A percentile compares a stretch with the other conserved stretches of the same genome.
phyloP scores from a whole-genome alignment of 768 basidiomycete species.

The Saitozyma podzolica region DNA sequence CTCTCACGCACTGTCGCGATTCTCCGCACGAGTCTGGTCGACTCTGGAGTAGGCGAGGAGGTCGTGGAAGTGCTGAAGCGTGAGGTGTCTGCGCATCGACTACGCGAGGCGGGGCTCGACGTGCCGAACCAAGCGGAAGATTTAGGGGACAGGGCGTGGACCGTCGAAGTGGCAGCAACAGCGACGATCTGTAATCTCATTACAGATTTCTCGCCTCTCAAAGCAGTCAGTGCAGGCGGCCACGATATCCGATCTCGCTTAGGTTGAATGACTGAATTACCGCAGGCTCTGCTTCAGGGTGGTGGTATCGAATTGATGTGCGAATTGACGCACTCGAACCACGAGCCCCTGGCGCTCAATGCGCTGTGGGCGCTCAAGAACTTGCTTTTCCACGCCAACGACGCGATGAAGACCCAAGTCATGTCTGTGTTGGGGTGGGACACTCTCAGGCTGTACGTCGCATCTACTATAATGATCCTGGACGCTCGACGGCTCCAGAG shows the following conservation, averaged over 20 bases:
- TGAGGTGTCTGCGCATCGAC: slow-evolving; percentile 22
- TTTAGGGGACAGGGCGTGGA: slow-evolving; percentile 62
- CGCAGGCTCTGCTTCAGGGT: slow-evolving; percentile 40
- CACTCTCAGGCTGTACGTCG: slow-evolving; percentile 60
- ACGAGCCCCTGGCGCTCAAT: slow-evolving; percentile 65
- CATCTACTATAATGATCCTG: not conserved
- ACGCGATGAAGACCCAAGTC: slow-evolving; percentile 65
- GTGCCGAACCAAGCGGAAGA: slow-evolving; percentile 5
- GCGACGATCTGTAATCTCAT: slow-evolving; percentile 81
- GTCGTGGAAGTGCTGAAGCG: slow-evolving; percentile 63
- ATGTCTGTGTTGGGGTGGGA: slow-evolving; percentile 72
- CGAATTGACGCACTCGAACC: slow-evolving; percentile 60
- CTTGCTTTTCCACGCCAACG: slow-evolving; percentile 64
- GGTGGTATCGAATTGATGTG: slow-evolving; percentile 69
- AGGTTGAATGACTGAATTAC: too few relatives aligned
- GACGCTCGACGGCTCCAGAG: too few relatives aligned
- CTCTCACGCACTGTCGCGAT: slow-evolving; percentile 76
- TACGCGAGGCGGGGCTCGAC: not conserved
- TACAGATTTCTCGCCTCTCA: slow-evolving; percentile 78
- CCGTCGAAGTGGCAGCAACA: slow-evolving; percentile 70
- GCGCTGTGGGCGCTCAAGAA: slow-evolving; percentile 89
- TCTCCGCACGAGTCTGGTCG: slow-evolving; percentile 78
- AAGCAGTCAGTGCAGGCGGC: slow-evolving; percentile 58
- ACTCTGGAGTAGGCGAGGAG: slow-evolving; percentile 72
- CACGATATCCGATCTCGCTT: not conserved